Evolutionary conservation across 176 grass and related monocot species (phyloP).

Genomic region (Carex kokanica): DNA sequence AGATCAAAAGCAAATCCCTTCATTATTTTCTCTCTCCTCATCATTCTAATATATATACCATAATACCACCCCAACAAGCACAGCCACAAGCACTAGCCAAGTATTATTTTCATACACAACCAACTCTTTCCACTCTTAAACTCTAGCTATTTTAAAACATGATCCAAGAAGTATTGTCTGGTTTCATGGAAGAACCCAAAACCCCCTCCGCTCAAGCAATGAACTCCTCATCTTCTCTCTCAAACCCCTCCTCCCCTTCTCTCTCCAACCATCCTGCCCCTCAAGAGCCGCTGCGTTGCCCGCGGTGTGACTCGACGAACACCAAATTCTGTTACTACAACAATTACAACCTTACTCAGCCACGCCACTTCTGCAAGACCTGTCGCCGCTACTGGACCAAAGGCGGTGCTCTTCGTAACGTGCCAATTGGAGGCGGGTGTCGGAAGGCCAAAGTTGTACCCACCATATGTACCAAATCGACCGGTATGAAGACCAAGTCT

Average conservation of each 20-base stretch:
- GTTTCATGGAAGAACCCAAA: slow-evolving; percentile 28
- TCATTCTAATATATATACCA: slow-evolving; percentile 21
- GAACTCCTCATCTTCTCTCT: neutral
- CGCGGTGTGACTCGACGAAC: slow-evolving; percentile 38
- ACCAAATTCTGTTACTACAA: slow-evolving; percentile 56
- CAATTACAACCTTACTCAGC: slow-evolving; percentile 49
- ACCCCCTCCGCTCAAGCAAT: slow-evolving; percentile 12
- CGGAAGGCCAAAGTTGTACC: slow-evolving; percentile 38
- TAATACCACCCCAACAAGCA: neutral
- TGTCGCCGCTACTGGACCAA: slow-evolving; percentile 49
- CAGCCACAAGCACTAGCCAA: neutral
- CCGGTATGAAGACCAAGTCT: neutral
- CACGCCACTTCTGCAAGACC: slow-evolving; percentile 45
- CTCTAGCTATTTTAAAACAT: neutral
- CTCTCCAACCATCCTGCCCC: neutral
- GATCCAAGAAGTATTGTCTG: slow-evolving; percentile 25
- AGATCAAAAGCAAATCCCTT: slow-evolving; percentile 19
- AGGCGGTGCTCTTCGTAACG: slow-evolving; percentile 39
- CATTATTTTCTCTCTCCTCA: slow-evolving; percentile 21
- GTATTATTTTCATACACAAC: neutral
- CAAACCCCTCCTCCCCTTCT: neutral
- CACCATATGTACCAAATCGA: slow-evolving; percentile 19
- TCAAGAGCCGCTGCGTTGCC: slow-evolving; percentile 37
- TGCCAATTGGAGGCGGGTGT: slow-evolving; percentile 41
- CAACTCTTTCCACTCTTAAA: neutral